phyloP scores from a whole-genome alignment of 2,329 filamentous ascomycete species.

The Cytospora chrysosperma region DNA sequence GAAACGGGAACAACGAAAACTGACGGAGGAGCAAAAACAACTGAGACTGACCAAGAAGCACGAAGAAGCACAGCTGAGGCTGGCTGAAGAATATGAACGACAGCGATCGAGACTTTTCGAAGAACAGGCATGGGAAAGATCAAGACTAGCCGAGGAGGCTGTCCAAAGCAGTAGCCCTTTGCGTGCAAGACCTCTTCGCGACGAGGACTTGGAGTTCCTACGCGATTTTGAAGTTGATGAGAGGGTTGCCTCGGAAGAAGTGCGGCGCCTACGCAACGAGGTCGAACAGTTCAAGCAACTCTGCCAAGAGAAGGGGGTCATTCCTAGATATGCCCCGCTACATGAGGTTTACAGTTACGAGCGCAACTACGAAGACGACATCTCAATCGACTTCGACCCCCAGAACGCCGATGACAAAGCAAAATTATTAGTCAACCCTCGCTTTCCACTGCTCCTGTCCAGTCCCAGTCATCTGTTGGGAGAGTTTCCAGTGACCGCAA shows the following conservation, averaged over 20 bases:
- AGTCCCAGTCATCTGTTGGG: conserved; percentile 47
- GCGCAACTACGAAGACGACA: conserved; percentile 39
- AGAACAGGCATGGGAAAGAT: not conserved
- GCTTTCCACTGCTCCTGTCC: conserved; percentile 48
- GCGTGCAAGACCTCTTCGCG: conserved; percentile 30
- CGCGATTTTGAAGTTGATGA: conserved; percentile 41
- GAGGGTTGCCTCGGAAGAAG: conserved; percentile 33
- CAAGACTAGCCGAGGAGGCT: not conserved
- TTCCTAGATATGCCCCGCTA: conserved; percentile 43
- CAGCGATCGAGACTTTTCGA: not conserved
- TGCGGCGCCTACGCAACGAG: conserved; percentile 36
- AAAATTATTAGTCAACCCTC: conserved; percentile 38
- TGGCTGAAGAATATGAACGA: not conserved
- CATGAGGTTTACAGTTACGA: conserved; percentile 42
- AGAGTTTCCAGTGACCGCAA: conserved; percentile 39
- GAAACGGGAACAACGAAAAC: not conserved
- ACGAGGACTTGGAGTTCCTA: conserved; percentile 46
- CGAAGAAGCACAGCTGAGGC: not conserved
- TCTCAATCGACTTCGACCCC: conserved; percentile 38
- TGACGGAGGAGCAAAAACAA: not conserved
- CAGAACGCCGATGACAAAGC: not conserved
- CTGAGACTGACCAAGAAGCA: not conserved
- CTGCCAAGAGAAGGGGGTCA: conserved; percentile 43
- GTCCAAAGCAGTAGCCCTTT: conserved; percentile 26
- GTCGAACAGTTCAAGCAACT: conserved; percentile 37